Evolutionary conservation across 371 early-diverging fungal genomes (phyloP).

Genomic region (Mucor irregularis): DNA sequence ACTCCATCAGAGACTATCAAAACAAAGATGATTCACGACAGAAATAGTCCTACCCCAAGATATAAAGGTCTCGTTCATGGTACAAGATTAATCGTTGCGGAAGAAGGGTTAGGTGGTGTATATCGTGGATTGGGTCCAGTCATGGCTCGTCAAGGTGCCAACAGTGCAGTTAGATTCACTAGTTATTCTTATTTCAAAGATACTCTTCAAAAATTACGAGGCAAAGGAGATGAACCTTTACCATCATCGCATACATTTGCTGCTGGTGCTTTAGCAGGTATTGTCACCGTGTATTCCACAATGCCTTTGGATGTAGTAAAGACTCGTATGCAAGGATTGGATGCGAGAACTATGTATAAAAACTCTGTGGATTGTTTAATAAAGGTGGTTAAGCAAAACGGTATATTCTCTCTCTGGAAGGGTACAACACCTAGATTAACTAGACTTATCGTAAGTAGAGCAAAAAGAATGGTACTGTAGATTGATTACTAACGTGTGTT

Average conservation of each 20-base stretch:
- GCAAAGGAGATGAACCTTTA: slow-evolving; percentile 45
- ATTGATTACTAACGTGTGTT: background rate
- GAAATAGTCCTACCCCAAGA: slow-evolving; percentile 61
- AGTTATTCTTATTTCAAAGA: slow-evolving; percentile 81
- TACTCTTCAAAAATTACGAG: slow-evolving; percentile 43
- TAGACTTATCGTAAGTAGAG: slow-evolving; percentile 73
- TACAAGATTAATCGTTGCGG: slow-evolving; percentile 58
- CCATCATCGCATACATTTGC: slow-evolving; percentile 72
- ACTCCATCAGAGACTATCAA: slow-evolving; percentile 94
- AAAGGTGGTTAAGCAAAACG: slow-evolving; percentile 74
- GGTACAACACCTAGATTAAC: slow-evolving; percentile 91
- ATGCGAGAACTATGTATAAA: slow-evolving; percentile 67
- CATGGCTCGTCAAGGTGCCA: slow-evolving; percentile 91
- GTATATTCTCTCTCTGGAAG: slow-evolving; percentile 85
- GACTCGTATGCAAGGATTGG: slow-evolving; percentile 88
- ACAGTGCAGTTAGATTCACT: slow-evolving; percentile 88
- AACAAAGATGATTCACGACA: slow-evolving; percentile 87
- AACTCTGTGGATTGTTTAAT: slow-evolving; percentile 75
- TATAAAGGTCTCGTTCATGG: slow-evolving; percentile 86
- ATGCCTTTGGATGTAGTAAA: slow-evolving; percentile 96
- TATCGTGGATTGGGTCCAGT: slow-evolving; percentile 91
- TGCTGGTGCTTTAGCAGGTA: slow-evolving; percentile 84
- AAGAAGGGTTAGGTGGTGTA: slow-evolving; percentile 83
- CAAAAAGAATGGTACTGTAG: background rate
- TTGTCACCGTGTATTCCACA: slow-evolving; percentile 88